Percentiles rank a stretch among this genome's conserved stretches.
Conservation (phyloP, 2,329 filamentous ascomycete species). For the Cladophialophora immunda region DNA sequence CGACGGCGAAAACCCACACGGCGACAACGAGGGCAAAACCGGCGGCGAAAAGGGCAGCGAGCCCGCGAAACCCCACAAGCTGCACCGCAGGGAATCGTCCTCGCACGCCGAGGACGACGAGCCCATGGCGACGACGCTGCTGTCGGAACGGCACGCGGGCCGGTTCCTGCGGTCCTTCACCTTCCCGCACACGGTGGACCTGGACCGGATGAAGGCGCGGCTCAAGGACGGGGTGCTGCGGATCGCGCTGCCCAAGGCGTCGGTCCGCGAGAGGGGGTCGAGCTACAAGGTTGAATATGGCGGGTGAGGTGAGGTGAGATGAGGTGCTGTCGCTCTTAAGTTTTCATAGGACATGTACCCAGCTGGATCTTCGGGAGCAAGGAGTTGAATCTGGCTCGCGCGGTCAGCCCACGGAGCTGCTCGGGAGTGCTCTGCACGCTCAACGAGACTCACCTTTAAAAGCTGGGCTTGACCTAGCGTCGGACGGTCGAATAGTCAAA, state of each 20-base stretch:
- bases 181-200: slow-evolving; percentile 4
- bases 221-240: slow-evolving; percentile 13
- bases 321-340: too few relatives aligned
- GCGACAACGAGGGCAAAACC: background rate
- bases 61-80: background rate
- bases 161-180: slow-evolving; percentile 6
- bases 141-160: slow-evolving; percentile 1
- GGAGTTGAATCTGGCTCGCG: too few relatives aligned
- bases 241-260: slow-evolving; percentile 3
- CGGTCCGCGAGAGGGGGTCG: background rate
- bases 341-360: too few relatives aligned
- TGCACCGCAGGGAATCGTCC: background rate
- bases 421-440: too few relatives aligned
- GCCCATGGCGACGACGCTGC: background rate
- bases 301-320: background rate
- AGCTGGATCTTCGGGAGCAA: too few relatives aligned
- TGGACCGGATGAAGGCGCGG: background rate
- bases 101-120: background rate
- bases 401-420: too few relatives aligned
- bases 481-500: too few relatives aligned
- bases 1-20: background rate
- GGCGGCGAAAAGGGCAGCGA: background rate
- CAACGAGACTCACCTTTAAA: too few relatives aligned
- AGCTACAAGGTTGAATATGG: slow-evolving; percentile 13
- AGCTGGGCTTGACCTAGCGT: too few relatives aligned